These are phyloP conservation scores for Pisolithus marmoratus DNA, from an alignment of 768 basidiomycete genomes.

Conservation along the genomic window DNA sequence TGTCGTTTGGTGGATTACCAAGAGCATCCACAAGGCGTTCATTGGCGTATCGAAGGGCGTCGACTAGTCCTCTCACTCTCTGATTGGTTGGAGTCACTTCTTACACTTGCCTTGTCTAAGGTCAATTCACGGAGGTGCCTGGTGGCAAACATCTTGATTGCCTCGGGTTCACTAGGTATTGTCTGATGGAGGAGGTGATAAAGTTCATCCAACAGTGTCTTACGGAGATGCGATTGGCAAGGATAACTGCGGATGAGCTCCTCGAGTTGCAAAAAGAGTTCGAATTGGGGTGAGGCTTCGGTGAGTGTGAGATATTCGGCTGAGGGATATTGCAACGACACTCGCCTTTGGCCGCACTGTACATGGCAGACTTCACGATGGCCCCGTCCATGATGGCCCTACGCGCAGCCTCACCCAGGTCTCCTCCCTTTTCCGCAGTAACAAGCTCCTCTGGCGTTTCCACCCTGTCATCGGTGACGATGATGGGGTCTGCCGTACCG, in stretches of 20 bases:
- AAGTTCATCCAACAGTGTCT: slow-evolving; percentile 37
- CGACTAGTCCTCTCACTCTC: slow-evolving; percentile 20
- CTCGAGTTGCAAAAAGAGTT: slow-evolving; percentile 39
- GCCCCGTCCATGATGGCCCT: slow-evolving; percentile 70
- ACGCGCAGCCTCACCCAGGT: slow-evolving; percentile 51
- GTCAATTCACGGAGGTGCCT: slow-evolving; percentile 23
- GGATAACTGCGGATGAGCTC: slow-evolving; percentile 40
- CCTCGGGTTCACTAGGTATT: slow-evolving; percentile 34
- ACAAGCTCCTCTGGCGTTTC: slow-evolving; percentile 21
- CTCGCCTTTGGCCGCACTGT: slow-evolving; percentile 67
- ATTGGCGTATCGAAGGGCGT: slow-evolving; percentile 27
- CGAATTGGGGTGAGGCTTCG: slow-evolving; percentile 35
- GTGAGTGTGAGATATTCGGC: slow-evolving; percentile 6
- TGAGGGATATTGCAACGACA: slow-evolving; percentile 12
- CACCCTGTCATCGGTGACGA: slow-evolving; percentile 19
- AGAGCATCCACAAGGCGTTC: slow-evolving; percentile 25
- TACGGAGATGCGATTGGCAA: slow-evolving; percentile 33
- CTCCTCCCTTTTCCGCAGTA: slow-evolving; percentile 34
- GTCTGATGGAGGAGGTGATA: slow-evolving; percentile 34
- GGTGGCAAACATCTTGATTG: slow-evolving; percentile 36
- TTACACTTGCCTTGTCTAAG: slow-evolving; percentile 2
- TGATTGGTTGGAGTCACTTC: slow-evolving; percentile 3
- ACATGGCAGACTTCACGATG: slow-evolving; percentile 74
- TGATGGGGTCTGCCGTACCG: slow-evolving; percentile 5
- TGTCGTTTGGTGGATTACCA: slow-evolving; percentile 20